phyloP scores from a whole-genome alignment of 2,329 filamentous ascomycete species.

The Nemania serpens region DNA sequence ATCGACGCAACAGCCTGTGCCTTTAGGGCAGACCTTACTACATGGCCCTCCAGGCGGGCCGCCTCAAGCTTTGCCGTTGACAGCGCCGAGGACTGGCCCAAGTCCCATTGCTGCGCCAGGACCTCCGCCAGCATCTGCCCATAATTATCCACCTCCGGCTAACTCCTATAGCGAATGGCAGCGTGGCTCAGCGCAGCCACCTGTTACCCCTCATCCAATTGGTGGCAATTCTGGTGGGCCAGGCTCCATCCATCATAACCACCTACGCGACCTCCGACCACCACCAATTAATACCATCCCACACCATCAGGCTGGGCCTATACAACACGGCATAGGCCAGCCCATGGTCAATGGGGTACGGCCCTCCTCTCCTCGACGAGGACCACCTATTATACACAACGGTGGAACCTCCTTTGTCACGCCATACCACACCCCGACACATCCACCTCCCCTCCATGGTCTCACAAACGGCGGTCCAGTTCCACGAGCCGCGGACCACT shows the following conservation, averaged over 20 bases:
- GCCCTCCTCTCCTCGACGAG: constrained; percentile 54
- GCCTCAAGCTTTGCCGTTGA: constrained; percentile 36
- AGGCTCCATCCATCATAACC: constrained; percentile 38
- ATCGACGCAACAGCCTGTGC: constrained; percentile 28
- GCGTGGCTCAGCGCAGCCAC: constrained; percentile 55
- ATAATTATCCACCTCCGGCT: constrained; percentile 46
- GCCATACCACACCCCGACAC: constrained; percentile 42
- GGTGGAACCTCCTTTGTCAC: constrained; percentile 47
- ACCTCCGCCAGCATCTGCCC: constrained; percentile 44
- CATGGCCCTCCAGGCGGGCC: constrained; percentile 35
- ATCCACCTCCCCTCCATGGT: constrained; percentile 38
- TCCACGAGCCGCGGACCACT: constrained; percentile 51
- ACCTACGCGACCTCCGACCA: constrained; percentile 54
- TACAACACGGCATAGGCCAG: constrained; percentile 49
- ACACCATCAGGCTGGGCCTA: constrained; percentile 49
- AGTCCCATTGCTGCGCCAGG: constrained; percentile 44
- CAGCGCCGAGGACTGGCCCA: constrained; percentile 34
- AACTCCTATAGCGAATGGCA: constrained; percentile 55
- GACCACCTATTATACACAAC: constrained; percentile 47
- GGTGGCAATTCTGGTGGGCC: constrained; percentile 51
- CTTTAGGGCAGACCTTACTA: constrained; percentile 29
- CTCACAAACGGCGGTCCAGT: constrained; percentile 49
- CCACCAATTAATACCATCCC: constrained; percentile 51
- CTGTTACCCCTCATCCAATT: constrained; percentile 53
- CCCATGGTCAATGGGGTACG: constrained; percentile 53